Base-by-base conservation (phyloP, 352 stramenopile species). In the Phytophthora rubi region DNA sequence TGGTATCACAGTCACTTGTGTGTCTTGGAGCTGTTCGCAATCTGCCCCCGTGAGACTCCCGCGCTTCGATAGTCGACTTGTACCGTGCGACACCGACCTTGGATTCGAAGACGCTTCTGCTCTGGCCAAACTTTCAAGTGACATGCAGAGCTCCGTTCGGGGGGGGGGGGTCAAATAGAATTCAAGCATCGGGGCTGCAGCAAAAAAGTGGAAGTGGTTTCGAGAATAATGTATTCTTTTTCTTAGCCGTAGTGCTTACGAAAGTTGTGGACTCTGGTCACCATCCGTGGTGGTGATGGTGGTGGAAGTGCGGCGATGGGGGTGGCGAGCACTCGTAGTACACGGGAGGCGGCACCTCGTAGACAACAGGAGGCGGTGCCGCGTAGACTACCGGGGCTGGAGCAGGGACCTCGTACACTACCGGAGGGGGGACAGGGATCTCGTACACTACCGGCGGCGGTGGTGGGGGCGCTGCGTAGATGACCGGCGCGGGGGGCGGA, bases 211-310 rank as follows among this genome's bases (percentile, higher is more conserved):
- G 23, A 26, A 26, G 23, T 26, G 47, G 7, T 21, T 21, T 21
- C 32, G 49, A 39, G 7, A 3, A 10, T 8, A 62, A 7, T 62
- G 42, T 54, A 62, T 54, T 53, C 26, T 16, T 44, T 52, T n/a
- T 53, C 16, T 30, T 21, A 28, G 6, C 15, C 48, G n/a, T 59
- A 32, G n/a, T 18, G 35, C 16, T 13, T 21, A 18, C 33, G 33
- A 21, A 23, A 18, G 6, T 26, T 28, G n/a, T 52, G 4, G 32
- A 44, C 13, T 18, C 23, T 4, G 39, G 55, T 68, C 49, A 72
- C 65, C 65, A 72, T 5, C 49, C 63, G 26, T 59, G 47, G 30
- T 62, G 58, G 37, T 68, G 61, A 8, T 68, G 60, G 30, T 61
- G 52, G 33, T 72, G 57, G 35, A 56, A 30, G 30, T 53, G 65